Evolutionary conservation across 2,329 filamentous ascomycete species (phyloP), one percentile per base, ranked within the genome.

Genomic region (Pseudogymnoascus sp.): DNA sequence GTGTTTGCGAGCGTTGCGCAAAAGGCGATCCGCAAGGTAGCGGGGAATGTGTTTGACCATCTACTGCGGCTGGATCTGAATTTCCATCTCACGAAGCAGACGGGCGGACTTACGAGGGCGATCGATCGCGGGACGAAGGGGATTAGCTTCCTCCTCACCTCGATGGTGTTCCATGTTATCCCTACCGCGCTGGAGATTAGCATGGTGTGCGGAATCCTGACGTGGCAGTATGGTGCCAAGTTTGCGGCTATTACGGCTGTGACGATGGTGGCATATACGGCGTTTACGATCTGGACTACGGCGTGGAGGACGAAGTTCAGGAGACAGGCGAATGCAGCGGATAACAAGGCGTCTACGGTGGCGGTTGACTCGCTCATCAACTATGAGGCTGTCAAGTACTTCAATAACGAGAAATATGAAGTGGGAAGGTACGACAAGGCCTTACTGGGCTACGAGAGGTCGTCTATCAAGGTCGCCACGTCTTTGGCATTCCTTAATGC

Each of bases 301-400:
- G 88, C 95, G 0, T 99, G 95, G 96, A 84, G 96, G 70, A 99
- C 96, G 2, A 96, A 96, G 75, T 99, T 99, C 75, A 85, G 96
- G 55, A 89, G 93, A 70, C 90, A 96, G 75, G 92, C 95, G 40
- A 99, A 99, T 73, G 91, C 92, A 5, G 96, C 95, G 0, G 96
- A 99, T 70, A 99, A 97, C 76, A 91, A 88, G 73, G 95, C 91
- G 0, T 96, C 93, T 0, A 97, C 93, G 0, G 91, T 97, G 6
- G 93, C 93, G 0, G 93, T 97, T 1, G 95, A 99, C 77, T 96
- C 93, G 0, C 79, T 99, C 60, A 96, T 99, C 80, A 99, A 99
- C 78, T 99, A 97, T 72, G 95, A 99, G 76, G 93, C 96, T 12
- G 95, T 99, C 72, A 99, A 99, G 77, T 96, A 97, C 78, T 99